Conservation (phyloP, 768 basidiomycete species). For the Tulasnella sp. region DNA sequence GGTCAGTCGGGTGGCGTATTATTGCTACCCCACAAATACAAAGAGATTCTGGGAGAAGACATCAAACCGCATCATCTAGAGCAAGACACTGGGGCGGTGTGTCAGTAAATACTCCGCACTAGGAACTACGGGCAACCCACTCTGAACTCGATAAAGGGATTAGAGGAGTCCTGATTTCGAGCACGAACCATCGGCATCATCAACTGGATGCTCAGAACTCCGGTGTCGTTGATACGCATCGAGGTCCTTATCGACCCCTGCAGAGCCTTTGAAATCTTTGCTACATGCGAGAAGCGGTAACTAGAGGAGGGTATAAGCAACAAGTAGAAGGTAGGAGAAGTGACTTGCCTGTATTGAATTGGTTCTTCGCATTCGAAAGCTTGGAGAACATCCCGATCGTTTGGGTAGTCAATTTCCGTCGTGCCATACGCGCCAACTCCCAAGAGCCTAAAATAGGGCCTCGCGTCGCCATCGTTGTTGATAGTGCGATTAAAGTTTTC, state of each 20-base stretch:
- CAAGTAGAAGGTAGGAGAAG: not conserved
- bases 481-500: conserved; percentile 9
- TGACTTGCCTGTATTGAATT: conserved; percentile 58
- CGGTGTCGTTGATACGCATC: conserved; percentile 69
- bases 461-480: conserved; percentile 25
- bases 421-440: conserved; percentile 73
- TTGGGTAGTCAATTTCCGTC: conserved; percentile 96
- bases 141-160: conserved; percentile 71
- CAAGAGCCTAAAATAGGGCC: conserved; percentile 66
- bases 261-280: conserved; percentile 57
- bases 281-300: conserved; percentile 72
- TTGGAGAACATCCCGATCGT: conserved; percentile 82
- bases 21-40: no score
- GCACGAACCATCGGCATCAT: conserved; percentile 47
- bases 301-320: conserved; percentile 31
- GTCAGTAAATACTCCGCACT: not conserved
- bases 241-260: conserved; percentile 81
- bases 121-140: conserved; percentile 35
- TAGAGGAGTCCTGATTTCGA: conserved; percentile 36
- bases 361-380: conserved; percentile 65
- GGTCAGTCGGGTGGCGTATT: no score
- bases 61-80: conserved; percentile 18
- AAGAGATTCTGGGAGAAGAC: no score
- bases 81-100: conserved; percentile 18
- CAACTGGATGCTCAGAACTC: conserved; percentile 79